Evolutionary conservation across 371 early-diverging fungal genomes (phyloP), one percentile per base, ranked within the genome.

Genomic region (Apophysomyces sp.): DNA sequence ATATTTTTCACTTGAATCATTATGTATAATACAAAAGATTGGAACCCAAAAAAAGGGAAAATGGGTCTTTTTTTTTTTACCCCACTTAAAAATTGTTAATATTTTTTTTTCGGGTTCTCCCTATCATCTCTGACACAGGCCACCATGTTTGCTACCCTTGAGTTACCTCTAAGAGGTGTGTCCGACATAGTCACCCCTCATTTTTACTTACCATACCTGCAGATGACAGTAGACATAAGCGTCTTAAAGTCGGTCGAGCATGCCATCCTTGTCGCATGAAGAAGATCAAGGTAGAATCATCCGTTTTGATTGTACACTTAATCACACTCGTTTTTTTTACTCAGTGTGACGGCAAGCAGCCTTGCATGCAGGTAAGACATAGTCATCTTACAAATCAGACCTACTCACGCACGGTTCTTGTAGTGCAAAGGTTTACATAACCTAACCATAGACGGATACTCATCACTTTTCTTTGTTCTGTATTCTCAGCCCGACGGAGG

Each of bases 341-440:
- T 2, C 60, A 81, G 81, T 81, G 81, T 36, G 81, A 81, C 60
- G 81, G 81, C 39, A 69, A 72, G 58, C 81, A 78, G 34, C 81
- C 81, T 30, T 81, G 81, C 67, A 81, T 81, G 81, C 81, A 81
- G 76, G 81, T 78, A 74, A 53, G 60, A 31, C 1, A 34, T 13
- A 3, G 3, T 11, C 34, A 34, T n/a, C n/a, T n/a, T n/a, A n/a
- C n/a, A n/a, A n/a, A n/a, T 34, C 34, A 11, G 13, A 34, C 34
- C 13, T 18, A 4, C 7, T 34, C 2, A 44, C 49, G 9, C 0
- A 21, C n/a, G 9, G 9, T 9, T 18, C 34, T 37, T 56, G n/a
- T 70, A 81, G 81, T 81, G 81, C 44, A 77, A 78, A 81, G 80
- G 80, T 80, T 61, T 30, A 11, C 34, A 28, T 28, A 21, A 34